phyloP scores from a whole-genome alignment of 1,139 yeast species.

The Scheffersomyces stambukii region DNA sequence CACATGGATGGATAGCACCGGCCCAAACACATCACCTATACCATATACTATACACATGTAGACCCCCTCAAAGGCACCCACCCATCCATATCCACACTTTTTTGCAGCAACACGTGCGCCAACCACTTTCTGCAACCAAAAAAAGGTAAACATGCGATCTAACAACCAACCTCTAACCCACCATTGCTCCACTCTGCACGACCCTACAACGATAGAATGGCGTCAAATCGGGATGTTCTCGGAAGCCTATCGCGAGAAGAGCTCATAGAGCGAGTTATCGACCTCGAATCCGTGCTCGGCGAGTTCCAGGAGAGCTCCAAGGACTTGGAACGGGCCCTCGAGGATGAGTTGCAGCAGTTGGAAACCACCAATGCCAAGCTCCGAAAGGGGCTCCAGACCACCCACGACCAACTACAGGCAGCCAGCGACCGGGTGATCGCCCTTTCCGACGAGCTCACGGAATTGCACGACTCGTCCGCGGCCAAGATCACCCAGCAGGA shows the following conservation, averaged over 20 bases:
- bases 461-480: constrained; percentile 16
- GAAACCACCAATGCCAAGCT: constrained; percentile 24
- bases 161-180: too few species aligned
- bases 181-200: too few species aligned
- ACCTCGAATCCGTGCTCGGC: constrained; percentile 31
- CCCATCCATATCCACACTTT: too few species aligned
- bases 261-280: constrained; percentile 26
- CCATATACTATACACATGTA: too few species aligned
- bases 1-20: too few species aligned
- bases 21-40: too few species aligned
- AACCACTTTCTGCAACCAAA: too few species aligned
- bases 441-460: constrained; percentile 20
- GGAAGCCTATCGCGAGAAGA: constrained; percentile 27
- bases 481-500: constrained; percentile 17
- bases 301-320: constrained; percentile 44
- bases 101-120: too few species aligned
- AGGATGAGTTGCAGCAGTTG: constrained; percentile 35
- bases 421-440: constrained; percentile 11
- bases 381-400: constrained; percentile 9
- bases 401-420: constrained; percentile 9
- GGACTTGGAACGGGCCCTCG: constrained; percentile 42
- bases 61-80: too few species aligned
- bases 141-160: too few species aligned
- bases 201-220: too few species aligned
- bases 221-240: too few species aligned